phyloP scores from a whole-genome alignment of 2,329 filamentous ascomycete genomes.

The Huntiella abstrusa region DNA sequence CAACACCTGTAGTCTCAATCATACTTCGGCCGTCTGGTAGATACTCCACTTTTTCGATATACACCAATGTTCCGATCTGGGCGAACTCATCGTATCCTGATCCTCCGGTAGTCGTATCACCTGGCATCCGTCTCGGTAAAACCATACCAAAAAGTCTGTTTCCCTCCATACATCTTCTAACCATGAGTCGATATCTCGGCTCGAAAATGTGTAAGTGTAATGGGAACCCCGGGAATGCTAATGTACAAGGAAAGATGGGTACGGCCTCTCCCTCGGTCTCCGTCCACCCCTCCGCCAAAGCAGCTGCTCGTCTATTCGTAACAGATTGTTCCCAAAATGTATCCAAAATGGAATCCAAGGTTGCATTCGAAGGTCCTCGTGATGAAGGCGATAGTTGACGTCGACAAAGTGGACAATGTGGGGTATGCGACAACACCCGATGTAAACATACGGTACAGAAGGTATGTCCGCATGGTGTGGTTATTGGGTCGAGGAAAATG shows the following conservation, averaged over 20 bases:
- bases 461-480: constrained; percentile 73
- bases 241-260: constrained; percentile 63
- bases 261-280: constrained; percentile 23
- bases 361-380: constrained; percentile 37
- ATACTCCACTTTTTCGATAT: constrained; percentile 54
- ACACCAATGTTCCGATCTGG: constrained; percentile 59
- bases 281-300: constrained; percentile 33
- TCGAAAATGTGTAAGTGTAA: constrained; percentile 87
- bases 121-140: constrained; percentile 36
- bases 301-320: constrained; percentile 33
- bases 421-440: constrained; percentile 57
- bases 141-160: constrained; percentile 74
- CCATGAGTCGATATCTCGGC: constrained; percentile 80
- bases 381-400: constrained; percentile 23
- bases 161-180: constrained; percentile 55
- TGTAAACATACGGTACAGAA: constrained; percentile 69
- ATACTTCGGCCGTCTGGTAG: constrained; percentile 67
- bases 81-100: constrained; percentile 30
- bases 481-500: constrained; percentile 63
- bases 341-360: constrained; percentile 43
- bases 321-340: constrained; percentile 52
- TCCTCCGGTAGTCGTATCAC: constrained; percentile 18
- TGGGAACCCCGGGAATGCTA: constrained; percentile 66
- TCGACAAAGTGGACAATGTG: constrained; percentile 66
- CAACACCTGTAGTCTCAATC: constrained; percentile 58